phyloP scores from a whole-genome alignment of 306 rosid genomes.

The Cicer chorassanicum region DNA sequence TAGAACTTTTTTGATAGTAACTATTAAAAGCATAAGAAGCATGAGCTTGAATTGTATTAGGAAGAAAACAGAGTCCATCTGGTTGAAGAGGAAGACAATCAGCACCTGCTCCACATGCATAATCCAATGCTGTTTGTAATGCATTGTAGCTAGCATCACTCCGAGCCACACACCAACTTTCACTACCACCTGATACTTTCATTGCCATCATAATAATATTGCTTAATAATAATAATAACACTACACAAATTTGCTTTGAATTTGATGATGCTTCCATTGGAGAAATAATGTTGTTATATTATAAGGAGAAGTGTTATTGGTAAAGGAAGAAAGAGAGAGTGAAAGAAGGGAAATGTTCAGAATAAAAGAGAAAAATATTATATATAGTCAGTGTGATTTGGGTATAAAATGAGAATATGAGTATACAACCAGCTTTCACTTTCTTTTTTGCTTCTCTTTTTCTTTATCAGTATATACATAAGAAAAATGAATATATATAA shows the following conservation, averaged over 20 bases:
- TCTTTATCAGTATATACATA: constrained; percentile 8
- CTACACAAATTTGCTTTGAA: neutral
- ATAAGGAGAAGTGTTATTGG: constrained; percentile 47
- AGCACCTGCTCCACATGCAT: constrained; percentile 78
- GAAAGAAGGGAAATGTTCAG: constrained; percentile 25
- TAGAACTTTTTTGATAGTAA: constrained; percentile 60
- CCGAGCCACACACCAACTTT: constrained; percentile 78
- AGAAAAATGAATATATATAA: too few relatives aligned
- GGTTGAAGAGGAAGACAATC: constrained; percentile 72
- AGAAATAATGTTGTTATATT: constrained; percentile 45
- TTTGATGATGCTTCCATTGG: constrained; percentile 56
- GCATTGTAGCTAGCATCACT: constrained; percentile 66
- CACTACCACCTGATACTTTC: constrained; percentile 32
- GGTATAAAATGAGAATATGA: constrained; percentile 7
- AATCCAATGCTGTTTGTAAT: constrained; percentile 77
- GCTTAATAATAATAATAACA: neutral
- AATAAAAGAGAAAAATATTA: constrained; percentile 38
- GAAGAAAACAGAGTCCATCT: constrained; percentile 76
- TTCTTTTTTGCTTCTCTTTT: constrained; percentile 33
- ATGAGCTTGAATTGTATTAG: constrained; percentile 90
- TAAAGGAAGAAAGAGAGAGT: constrained; percentile 57
- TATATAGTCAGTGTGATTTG: constrained; percentile 23
- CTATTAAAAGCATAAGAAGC: constrained; percentile 94
- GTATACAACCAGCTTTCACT: constrained; percentile 42
- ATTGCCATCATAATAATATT: neutral